Conservation (phyloP, 1,139 yeast genomes). For the Keqinozyma sinolaborantium region DNA sequence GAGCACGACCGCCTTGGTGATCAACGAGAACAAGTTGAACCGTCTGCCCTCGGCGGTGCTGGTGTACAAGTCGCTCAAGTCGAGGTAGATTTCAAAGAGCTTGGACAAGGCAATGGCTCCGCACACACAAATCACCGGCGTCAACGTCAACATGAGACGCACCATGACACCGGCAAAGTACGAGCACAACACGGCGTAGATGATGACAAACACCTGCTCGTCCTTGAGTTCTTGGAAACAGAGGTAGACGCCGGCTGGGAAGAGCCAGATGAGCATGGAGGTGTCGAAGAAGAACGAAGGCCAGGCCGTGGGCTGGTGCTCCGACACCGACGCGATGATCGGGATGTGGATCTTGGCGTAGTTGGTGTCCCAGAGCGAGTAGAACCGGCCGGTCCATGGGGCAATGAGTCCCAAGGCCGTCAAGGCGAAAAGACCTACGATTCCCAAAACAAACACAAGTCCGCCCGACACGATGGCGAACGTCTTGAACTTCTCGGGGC, state of each 20-base stretch:
- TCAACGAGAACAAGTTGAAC: conserved; percentile 26
- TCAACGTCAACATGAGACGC: conserved; percentile 92
- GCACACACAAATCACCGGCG: conserved; percentile 92
- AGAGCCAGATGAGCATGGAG: conserved; percentile 89
- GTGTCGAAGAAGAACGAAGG: conserved; percentile 96
- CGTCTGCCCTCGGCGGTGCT: conserved; percentile 2
- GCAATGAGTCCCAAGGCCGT: conserved; percentile 94
- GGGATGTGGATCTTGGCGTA: conserved; percentile 98
- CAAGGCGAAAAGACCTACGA: conserved; percentile 69
- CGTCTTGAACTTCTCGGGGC: conserved; percentile 71
- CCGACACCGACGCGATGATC: conserved; percentile 97
- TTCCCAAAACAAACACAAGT: conserved; percentile 56
- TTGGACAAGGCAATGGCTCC: conserved; percentile 84
- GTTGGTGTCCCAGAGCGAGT: conserved; percentile 96
- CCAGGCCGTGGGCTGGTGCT: conserved; percentile 99
- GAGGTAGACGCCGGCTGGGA: conserved; percentile 95
- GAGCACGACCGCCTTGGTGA: conserved; percentile 62
- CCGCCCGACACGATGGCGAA: conserved; percentile 62
- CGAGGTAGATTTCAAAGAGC: conserved; percentile 78
- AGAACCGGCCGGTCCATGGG: conserved; percentile 99
- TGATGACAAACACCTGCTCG: conserved; percentile 90
- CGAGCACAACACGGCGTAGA: conserved; percentile 86
- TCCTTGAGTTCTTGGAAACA: conserved; percentile 86
- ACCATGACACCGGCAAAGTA: conserved; percentile 99
- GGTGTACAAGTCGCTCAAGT: conserved; percentile 49